phyloP scores from a whole-genome alignment of 2,329 filamentous ascomycete genomes.

The Trichothecium roseum region DNA sequence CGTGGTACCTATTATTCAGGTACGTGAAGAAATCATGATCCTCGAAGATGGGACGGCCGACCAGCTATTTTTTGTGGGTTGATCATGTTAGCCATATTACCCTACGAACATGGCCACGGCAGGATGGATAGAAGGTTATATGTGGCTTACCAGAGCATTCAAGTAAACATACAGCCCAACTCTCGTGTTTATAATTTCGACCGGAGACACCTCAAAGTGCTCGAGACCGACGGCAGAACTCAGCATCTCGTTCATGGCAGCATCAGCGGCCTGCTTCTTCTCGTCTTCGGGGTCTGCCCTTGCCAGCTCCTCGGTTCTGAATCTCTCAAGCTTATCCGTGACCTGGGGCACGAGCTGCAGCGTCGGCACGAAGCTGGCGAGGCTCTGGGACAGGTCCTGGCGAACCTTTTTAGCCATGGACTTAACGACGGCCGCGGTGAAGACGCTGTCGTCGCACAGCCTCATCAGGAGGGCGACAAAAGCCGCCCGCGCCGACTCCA shows the following conservation, averaged over 20 bases:
- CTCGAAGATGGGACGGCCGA: slow-evolving; percentile 73
- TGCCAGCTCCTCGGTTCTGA: slow-evolving; percentile 45
- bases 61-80: slow-evolving; percentile 42
- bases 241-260: slow-evolving; percentile 44
- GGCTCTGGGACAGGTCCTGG: slow-evolving; percentile 36
- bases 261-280: slow-evolving; percentile 36
- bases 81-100: too few relatives aligned
- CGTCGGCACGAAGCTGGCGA: slow-evolving; percentile 45
- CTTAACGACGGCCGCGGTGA: slow-evolving; percentile 43
- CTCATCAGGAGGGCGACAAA: slow-evolving; percentile 54
- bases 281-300: slow-evolving; percentile 44
- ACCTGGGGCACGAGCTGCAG: slow-evolving; percentile 46
- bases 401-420: slow-evolving; percentile 41
- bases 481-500: slow-evolving; percentile 50
- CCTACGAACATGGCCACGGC: too few relatives aligned
- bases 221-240: slow-evolving; percentile 46
- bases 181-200: slow-evolving; percentile 64
- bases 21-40: slow-evolving; percentile 70
- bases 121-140: too few relatives aligned
- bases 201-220: slow-evolving; percentile 47
- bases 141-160: slow-evolving; percentile 59
- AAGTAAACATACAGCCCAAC: slow-evolving; percentile 79
- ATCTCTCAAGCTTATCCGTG: slow-evolving; percentile 42
- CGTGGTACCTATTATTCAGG: slow-evolving; percentile 76
- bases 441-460: slow-evolving; percentile 47